phyloP scores from a whole-genome alignment of 495 filamentous ascomycete genomes.

The Talaromyces proteolyticus region DNA sequence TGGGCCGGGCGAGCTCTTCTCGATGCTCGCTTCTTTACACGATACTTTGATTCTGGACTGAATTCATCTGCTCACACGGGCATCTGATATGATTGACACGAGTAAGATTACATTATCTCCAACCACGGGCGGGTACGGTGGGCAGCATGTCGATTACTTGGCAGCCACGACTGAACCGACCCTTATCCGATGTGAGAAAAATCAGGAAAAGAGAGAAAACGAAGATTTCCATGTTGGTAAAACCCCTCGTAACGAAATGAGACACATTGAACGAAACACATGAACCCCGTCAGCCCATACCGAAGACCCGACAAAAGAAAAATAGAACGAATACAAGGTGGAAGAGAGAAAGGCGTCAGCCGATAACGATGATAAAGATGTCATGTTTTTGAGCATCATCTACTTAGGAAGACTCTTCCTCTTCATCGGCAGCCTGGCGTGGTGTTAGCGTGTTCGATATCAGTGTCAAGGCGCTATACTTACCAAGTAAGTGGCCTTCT shows the following conservation, averaged over 20 bases:
- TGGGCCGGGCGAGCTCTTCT: too few relatives aligned
- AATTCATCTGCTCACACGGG: background rate
- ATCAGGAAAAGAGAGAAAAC: background rate
- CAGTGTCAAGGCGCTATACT: too few relatives aligned
- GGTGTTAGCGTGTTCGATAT: too few relatives aligned
- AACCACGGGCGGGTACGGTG: background rate
- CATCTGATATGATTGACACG: background rate
- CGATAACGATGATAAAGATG: background rate
- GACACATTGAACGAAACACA: background rate
- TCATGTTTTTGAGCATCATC: constrained; percentile 3
- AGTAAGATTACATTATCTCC: background rate
- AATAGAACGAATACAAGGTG: background rate
- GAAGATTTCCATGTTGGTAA: background rate
- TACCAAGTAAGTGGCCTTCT: constrained; percentile 91
- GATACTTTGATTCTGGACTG: too few relatives aligned
- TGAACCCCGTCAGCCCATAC: constrained; percentile 7
- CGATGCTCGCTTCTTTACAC: too few relatives aligned
- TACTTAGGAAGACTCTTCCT: constrained; percentile 7
- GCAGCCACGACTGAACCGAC: too few relatives aligned
- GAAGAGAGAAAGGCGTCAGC: background rate
- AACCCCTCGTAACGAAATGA: background rate
- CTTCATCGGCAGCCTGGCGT: constrained; percentile 3
- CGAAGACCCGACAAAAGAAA: constrained; percentile 7
- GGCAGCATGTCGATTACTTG: too few relatives aligned
- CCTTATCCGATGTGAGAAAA: too few relatives aligned